Evolutionary conservation across 1,284 basidiomycete species (phyloP).

Genomic region (Coriolopsis trogii): DNA sequence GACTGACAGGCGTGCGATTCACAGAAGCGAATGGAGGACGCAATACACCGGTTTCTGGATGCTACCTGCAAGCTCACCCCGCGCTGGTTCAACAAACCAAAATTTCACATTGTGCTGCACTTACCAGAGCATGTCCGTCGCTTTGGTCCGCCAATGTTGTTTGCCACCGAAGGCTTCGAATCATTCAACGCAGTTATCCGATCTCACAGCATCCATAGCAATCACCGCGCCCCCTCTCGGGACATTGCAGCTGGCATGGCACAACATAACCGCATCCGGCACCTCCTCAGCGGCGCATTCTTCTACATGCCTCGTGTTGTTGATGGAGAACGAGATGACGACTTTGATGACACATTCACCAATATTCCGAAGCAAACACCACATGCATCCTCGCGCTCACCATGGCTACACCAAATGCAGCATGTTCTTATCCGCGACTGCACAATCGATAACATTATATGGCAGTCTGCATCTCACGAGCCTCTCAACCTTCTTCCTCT

Average conservation of each 20-base stretch:
- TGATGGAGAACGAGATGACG: slow-evolving; percentile 19
- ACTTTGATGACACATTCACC: slow-evolving; percentile 26
- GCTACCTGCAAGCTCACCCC: background rate
- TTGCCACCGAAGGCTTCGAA: slow-evolving; percentile 47
- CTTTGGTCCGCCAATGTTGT: slow-evolving; percentile 32
- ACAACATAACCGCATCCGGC: slow-evolving; percentile 37
- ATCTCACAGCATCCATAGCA: slow-evolving; percentile 42
- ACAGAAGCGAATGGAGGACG: slow-evolving; percentile 45
- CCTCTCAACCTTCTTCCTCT: too few species aligned
- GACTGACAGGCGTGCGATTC: background rate
- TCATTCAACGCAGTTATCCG: slow-evolving; percentile 50
- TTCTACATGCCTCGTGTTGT: background rate
- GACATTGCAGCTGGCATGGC: slow-evolving; percentile 45
- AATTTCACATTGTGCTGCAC: slow-evolving; percentile 34
- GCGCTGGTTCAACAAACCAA: slow-evolving; percentile 35
- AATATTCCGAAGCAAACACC: background rate
- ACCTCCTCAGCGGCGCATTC: slow-evolving; percentile 37
- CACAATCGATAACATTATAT: too few species aligned
- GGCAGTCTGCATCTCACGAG: too few species aligned
- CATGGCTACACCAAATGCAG: too few species aligned
- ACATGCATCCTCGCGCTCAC: too few species aligned
- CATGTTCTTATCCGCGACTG: too few species aligned
- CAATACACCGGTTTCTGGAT: slow-evolving; percentile 41
- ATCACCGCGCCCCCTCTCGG: slow-evolving; percentile 43
- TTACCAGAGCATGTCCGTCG: slow-evolving; percentile 27